Conservation (phyloP, 169 alveolate species). For the Cryptosporidium viatorum region DNA sequence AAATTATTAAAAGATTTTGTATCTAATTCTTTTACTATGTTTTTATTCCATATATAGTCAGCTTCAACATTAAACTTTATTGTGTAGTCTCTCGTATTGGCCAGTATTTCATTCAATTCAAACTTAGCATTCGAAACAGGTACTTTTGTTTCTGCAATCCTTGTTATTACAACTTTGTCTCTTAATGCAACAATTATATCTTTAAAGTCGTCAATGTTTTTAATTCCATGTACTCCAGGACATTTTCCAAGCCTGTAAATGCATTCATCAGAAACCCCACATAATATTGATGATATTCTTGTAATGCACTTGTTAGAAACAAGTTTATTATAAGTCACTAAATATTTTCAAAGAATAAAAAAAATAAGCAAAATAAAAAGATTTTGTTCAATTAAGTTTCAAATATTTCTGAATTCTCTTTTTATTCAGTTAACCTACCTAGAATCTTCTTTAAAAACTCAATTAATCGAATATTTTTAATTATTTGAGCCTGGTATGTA, state of each 20-base stretch:
- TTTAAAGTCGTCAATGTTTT: conserved; percentile 10
- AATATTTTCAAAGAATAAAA: not conserved
- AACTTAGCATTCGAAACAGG: not conserved
- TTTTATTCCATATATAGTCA: not conserved
- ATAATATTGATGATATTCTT: conserved; percentile 47
- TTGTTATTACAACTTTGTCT: conserved; percentile 6
- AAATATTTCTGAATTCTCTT: not conserved
- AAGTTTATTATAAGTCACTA: conserved; percentile 40
- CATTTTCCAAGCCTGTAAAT: conserved; percentile 43
- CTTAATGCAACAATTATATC: not conserved
- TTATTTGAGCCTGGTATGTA: conserved; percentile 18
- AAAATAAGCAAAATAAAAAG: not conserved
- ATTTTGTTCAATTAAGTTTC: not conserved
- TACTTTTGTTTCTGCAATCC: not conserved
- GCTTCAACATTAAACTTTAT: not conserved
- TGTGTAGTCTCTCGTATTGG: conserved; percentile 1
- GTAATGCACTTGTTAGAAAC: not conserved
- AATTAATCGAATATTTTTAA: conserved; percentile 14
- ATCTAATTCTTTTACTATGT: not conserved
- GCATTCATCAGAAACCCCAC: conserved; percentile 68
- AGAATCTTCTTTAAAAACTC: conserved; percentile 38
- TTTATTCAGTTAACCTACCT: conserved; percentile 38
- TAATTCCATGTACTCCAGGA: conserved; percentile 40
- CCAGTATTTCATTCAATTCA: not conserved
- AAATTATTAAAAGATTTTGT: not conserved